These are phyloP conservation scores for Sorghum bicolor DNA, from an alignment of 176 grass and related monocot species.

Conservation along the genomic window Sorghum_bicolor_NCBIv3 NC_012870.2:64937001-64937500, in stretches of 20 bases:
- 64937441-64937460: too few species aligned
- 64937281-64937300: slow-evolving; percentile 37
- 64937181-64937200: slow-evolving; percentile 41
- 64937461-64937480: too few species aligned
- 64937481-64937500: not conserved
- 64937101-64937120: not conserved
- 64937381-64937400: slow-evolving; percentile 23
- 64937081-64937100: not conserved
- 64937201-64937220: slow-evolving; percentile 48
- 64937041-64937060: slow-evolving; percentile 41
- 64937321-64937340: slow-evolving; percentile 35
- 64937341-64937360: slow-evolving; percentile 29
- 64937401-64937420: not conserved
- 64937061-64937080: slow-evolving; percentile 22
- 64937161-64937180: slow-evolving; percentile 63
- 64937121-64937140: not conserved
- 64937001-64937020: slow-evolving; percentile 31
- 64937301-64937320: slow-evolving; percentile 46
- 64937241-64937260: slow-evolving; percentile 42
- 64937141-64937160: slow-evolving; percentile 20
- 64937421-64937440: too few species aligned
- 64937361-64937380: slow-evolving; percentile 48
- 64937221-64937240: slow-evolving; percentile 45
- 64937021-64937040: slow-evolving; percentile 29
- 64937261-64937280: slow-evolving; percentile 27